Conservation (phyloP, 805 yeast species). For the Barnettozyma wickerhamii region DNA sequence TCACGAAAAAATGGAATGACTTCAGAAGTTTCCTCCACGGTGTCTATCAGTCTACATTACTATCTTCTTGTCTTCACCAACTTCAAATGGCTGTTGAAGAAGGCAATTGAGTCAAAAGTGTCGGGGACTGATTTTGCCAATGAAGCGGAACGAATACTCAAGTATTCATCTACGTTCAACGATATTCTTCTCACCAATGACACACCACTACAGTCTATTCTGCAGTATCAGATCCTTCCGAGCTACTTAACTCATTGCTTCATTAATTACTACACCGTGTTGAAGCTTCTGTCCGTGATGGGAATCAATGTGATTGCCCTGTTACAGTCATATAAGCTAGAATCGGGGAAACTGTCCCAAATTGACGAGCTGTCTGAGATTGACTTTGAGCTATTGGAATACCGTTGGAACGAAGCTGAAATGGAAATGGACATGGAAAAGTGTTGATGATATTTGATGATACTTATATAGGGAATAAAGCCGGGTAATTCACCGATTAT, state of each 20-base stretch:
- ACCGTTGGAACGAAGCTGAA: not conserved
- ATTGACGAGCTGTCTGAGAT: conserved; percentile 1
- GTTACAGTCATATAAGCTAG: conserved; percentile 5
- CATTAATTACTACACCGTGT: conserved; percentile 5
- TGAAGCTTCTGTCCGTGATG: conserved; percentile 4
- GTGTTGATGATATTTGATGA: too few species aligned
- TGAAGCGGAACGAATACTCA: not conserved
- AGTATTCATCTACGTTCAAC: conserved; percentile 1
- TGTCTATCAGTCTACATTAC: conserved; percentile 7
- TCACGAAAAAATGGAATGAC: not conserved
- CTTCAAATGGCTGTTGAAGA: conserved; percentile 6
- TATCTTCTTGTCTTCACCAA: conserved; percentile 6
- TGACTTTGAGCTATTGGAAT: conserved; percentile 1
- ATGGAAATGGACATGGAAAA: too few species aligned
- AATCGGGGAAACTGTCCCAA: conserved; percentile 2
- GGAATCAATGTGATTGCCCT: conserved; percentile 7
- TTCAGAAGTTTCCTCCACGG: conserved; percentile 1
- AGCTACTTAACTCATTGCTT: conserved; percentile 7
- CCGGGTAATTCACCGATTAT: not conserved
- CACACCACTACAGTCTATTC: conserved; percentile 2
- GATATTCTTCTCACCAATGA: conserved; percentile 2
- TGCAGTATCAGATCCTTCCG: conserved; percentile 9
- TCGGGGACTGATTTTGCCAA: not conserved
- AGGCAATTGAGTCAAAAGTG: conserved; percentile 1
- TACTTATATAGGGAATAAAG: too few species aligned